These are phyloP conservation scores for Vigna nakashimae DNA, from an alignment of 306 rosid genomes.

Conservation along the genomic window DNA sequence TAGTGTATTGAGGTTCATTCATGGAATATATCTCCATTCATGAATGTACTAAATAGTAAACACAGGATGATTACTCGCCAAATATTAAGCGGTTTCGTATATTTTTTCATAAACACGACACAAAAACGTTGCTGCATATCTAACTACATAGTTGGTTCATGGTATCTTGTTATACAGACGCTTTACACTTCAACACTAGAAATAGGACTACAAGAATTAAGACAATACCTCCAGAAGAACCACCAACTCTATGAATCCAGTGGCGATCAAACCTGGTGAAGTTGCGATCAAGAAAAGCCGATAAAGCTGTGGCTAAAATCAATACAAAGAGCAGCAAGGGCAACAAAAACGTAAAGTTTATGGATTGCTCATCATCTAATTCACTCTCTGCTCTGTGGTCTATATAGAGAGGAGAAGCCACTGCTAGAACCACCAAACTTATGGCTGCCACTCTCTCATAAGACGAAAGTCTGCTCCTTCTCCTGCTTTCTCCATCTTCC, in stretches of 20 bases:
- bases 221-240: constrained; percentile 85
- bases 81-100: no score
- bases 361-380: constrained; percentile 53
- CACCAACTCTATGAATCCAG: constrained; percentile 94
- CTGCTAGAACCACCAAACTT: constrained; percentile 70
- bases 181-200: constrained; percentile 74
- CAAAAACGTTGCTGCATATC: constrained; percentile 20
- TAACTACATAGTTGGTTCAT: constrained; percentile 40
- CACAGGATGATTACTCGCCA: no score
- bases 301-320: constrained; percentile 61
- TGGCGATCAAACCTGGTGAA: constrained; percentile 77
- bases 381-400: constrained; percentile 59
- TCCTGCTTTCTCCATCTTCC: constrained; percentile 58
- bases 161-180: constrained; percentile 48
- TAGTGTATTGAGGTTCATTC: no score
- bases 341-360: constrained; percentile 56
- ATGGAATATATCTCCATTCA: no score
- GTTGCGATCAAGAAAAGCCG: constrained; percentile 62
- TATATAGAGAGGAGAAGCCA: constrained; percentile 88
- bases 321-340: constrained; percentile 70
- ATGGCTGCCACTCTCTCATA: constrained; percentile 68
- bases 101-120: constrained; percentile 3
- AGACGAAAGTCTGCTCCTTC: constrained; percentile 64
- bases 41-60: no score
- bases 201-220: constrained; percentile 73